Evolutionary conservation across 2,329 filamentous ascomycete genomes (phyloP).

Genomic region (Xylariaceae sp.): DNA sequence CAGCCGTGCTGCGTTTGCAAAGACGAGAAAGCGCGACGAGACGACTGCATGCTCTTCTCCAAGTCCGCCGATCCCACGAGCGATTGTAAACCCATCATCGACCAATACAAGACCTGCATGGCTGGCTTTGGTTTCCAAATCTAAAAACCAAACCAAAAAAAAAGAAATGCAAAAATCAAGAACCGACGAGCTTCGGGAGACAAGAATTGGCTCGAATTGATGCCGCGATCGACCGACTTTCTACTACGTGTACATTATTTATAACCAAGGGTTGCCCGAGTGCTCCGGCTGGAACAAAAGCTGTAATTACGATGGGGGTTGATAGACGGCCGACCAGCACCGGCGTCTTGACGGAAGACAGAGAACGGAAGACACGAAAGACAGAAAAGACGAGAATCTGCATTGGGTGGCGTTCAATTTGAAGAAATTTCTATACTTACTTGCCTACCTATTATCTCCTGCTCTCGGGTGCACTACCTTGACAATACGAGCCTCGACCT

Average conservation of each 20-base stretch:
- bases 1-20: conserved; percentile 98
- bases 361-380: too few relatives aligned
- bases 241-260: conserved; percentile 4
- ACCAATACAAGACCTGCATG: conserved; percentile 89
- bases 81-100: conserved; percentile 77
- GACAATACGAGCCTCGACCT: too few relatives aligned
- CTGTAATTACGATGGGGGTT: conserved; percentile 12
- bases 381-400: background rate
- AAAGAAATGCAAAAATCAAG: too few relatives aligned
- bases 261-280: background rate
- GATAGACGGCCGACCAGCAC: conserved; percentile 11
- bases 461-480: too few relatives aligned
- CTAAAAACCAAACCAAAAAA: conserved; percentile 27
- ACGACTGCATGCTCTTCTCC: conserved; percentile 99
- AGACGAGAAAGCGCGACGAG: conserved; percentile 82
- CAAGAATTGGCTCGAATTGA: background rate
- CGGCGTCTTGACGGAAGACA: too few relatives aligned
- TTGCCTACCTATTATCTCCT: too few relatives aligned
- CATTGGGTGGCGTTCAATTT: conserved; percentile 22
- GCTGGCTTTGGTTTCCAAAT: conserved; percentile 82
- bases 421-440: conserved; percentile 1
- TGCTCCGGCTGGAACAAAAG: background rate
- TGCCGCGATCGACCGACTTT: background rate
- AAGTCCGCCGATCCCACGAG: conserved; percentile 72
- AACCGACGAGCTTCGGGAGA: too few relatives aligned